Base-by-base conservation (phyloP, 1,284 basidiomycete species). In the Moesziomyces globuligerus region DNA sequence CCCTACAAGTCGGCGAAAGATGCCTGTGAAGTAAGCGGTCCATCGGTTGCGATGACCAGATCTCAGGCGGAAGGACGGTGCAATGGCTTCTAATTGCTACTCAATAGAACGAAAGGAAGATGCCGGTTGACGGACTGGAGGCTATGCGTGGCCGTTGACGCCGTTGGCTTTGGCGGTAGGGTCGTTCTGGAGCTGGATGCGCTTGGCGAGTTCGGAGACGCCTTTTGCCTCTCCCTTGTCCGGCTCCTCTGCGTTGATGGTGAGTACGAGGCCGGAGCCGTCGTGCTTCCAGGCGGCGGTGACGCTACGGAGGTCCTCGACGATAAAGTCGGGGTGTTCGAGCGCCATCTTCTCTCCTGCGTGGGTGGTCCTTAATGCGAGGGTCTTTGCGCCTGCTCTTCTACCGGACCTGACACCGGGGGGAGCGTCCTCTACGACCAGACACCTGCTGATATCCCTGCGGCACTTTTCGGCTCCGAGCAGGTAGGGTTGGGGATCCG, bases 401-500 rank as follows among this genome's bases (percentile, higher is more conserved):
- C 76, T 78, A 23, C 80, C 80, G 8, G 76, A 58, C 1, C 69
- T 49, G 2, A 81, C 62, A 17, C 80, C 80, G 3, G 80, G 75
- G 7, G 80, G 80, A 4, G 80, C 80, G 34, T 82, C 80, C 51
- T 82, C 80, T 4, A 82, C 74, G 20, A 82, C 80, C 20, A 82
- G 50, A 48, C 74, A 80, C 13, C 74, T 42, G 15, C 54, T 46
- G 54, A 78, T 73, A 48, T 80, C 71, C 8, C 59, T 64, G 17
- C 48, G 11, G 29, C 47, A 50, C 24, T 64, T 53, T 26, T 80
- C 47, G 4, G 80, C 80, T 34, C 80, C 80, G 38, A 74, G 52
- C 7, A 78, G 65, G 52, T 82, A 82, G 0, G 80, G 80, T 65
- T 80, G 59, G 4, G 80, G 80, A 45, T 81, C 74, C 4, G 80